Evolutionary conservation across 371 early-diverging fungal genomes (phyloP), one percentile per base, ranked within the genome.

Genomic region (Lichtheimia hyalospora): DNA sequence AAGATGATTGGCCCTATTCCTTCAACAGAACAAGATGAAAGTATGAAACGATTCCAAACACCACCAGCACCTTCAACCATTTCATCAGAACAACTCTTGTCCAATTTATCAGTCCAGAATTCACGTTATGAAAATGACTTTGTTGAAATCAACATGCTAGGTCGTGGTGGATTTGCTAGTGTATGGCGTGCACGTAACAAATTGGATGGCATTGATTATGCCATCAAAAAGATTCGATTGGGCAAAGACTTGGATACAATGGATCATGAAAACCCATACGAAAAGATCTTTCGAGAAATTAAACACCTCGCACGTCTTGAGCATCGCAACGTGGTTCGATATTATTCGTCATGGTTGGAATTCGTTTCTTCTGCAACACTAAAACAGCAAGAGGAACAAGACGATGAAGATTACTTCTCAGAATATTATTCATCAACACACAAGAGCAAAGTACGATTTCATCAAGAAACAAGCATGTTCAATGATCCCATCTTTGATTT

Each of bases 311-410:
- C 98, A 3, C 76, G 91, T 14, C 69, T 97, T 42, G 84, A 92
- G 59, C 97, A 97, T 72, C 85, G 82, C 24, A 95, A 96, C 62
- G 92, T 97, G 27, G 90, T 96, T 39, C 81, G 98, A 7, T 97
- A 97, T 70, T 93, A 92, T 66, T 82, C 89, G n/a, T 91, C 93
- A 25, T 97, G 98, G 98, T 69, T 97, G 8, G 97, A 97, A 73
- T 83, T 86, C 63, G 48, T 54, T 3, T 21, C 28, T 3, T 40
- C 41, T 3, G 81, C 73, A 28, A 73, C 67, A 10, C 62, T 54
- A n/a, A n/a, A n/a, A 8, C 25, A 28, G 14, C 27, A 24, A 15
- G 54, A 68, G 49, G 60, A 55, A 3, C 60, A 64, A 24, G 40
- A 57, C 3, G 66, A 63, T 5, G 58, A 59, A 15, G 42, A 54